Evolutionary conservation across 331 rosid genomes (phyloP).

Genomic region (Arachis monticola): DNA sequence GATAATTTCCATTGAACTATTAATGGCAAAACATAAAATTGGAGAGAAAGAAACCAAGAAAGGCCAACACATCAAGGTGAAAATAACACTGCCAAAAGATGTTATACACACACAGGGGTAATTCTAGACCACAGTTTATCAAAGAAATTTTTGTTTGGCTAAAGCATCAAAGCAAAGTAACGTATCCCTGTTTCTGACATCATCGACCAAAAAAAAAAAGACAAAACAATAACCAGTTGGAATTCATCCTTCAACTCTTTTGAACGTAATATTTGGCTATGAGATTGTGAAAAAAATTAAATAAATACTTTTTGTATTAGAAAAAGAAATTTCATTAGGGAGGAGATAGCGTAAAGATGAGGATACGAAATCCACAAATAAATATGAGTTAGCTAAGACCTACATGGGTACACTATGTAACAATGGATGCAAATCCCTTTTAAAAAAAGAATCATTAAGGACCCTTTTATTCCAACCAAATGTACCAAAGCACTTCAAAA

Average conservation of each 20-base stretch:
- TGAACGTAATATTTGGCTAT: background rate
- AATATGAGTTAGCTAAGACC: no score
- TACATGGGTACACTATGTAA: no score
- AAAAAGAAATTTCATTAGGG: no score
- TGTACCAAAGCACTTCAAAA: slow-evolving; percentile 2
- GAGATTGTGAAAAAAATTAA: background rate
- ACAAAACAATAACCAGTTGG: slow-evolving; percentile 2
- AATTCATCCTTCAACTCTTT: background rate
- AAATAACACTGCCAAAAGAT: background rate
- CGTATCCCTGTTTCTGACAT: background rate
- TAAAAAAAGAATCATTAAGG: no score
- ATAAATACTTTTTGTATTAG: no score
- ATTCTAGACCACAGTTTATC: background rate
- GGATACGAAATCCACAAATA: no score
- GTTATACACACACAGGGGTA: background rate
- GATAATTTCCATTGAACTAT: slow-evolving; percentile 22
- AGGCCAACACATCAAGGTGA: slow-evolving; percentile 7
- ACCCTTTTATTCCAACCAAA: no score
- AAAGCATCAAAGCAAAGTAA: slow-evolving; percentile 10
- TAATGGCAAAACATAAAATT: slow-evolving; percentile 19
- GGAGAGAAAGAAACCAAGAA: background rate
- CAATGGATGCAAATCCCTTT: no score
- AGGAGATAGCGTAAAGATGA: no score
- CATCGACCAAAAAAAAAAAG: background rate
- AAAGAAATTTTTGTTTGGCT: slow-evolving; percentile 11